phyloP scores from a whole-genome alignment of 345 rosid species.

The Mercurialis annua region DNA sequence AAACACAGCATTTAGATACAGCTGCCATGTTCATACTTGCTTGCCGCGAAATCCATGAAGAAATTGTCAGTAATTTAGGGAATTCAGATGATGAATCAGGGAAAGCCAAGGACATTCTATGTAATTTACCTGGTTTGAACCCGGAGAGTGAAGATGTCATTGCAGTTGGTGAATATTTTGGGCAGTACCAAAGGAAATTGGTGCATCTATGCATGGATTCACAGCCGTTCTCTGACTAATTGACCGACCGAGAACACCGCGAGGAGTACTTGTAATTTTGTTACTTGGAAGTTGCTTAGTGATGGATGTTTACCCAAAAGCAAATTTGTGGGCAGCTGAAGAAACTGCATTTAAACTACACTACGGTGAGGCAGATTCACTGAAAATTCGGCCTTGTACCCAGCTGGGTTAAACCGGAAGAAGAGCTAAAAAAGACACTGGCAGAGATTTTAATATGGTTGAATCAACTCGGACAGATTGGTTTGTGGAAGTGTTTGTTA shows the following conservation, averaged over 20 bases:
- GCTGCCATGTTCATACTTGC: slow-evolving; percentile 95
- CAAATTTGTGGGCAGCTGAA: not conserved
- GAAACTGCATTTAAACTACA: not conserved
- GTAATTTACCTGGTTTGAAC: slow-evolving; percentile 59
- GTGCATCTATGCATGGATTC: slow-evolving; percentile 94
- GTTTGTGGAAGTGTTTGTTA: not conserved
- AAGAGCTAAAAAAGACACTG: not conserved
- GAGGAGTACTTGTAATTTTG: too few relatives aligned
- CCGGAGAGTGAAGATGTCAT: slow-evolving; percentile 70
- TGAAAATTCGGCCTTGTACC: not conserved
- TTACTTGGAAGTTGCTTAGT: not conserved
- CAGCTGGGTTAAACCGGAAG: not conserved
- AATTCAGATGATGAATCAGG: slow-evolving; percentile 45
- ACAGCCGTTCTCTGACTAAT: slow-evolving; percentile 64
- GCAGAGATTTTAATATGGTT: not conserved
- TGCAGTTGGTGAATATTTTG: slow-evolving; percentile 77
- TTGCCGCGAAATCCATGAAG: slow-evolving; percentile 68
- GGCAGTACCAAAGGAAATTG: slow-evolving; percentile 83
- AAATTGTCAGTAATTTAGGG: slow-evolving; percentile 37
- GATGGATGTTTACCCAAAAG: not conserved
- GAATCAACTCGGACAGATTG: not conserved
- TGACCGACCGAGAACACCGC: too few relatives aligned
- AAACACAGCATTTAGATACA: slow-evolving; percentile 78
- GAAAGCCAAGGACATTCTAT: slow-evolving; percentile 22
- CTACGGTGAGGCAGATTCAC: not conserved